These are phyloP conservation scores for Mycena rebaudengoi DNA, from an alignment of 768 basidiomycete species.

Conservation along the genomic window DNA sequence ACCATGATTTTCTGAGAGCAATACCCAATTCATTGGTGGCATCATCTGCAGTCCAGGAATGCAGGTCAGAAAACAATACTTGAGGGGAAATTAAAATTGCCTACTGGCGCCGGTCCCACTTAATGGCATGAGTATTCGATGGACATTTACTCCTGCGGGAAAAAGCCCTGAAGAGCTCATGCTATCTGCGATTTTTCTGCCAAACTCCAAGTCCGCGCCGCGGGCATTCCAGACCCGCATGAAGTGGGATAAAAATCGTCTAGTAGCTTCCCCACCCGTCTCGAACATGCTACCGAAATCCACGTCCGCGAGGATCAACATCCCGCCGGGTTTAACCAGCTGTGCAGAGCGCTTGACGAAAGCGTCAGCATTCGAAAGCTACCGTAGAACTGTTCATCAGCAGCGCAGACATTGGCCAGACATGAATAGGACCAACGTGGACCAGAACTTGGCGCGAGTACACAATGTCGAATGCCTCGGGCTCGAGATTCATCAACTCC, in stretches of 20 bases:
- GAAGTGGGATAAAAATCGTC: background rate
- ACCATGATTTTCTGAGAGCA: background rate
- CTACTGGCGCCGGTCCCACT: background rate
- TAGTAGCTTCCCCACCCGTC: background rate
- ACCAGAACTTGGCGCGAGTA: background rate
- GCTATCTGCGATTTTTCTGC: background rate
- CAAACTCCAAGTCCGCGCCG: background rate
- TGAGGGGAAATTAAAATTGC: background rate
- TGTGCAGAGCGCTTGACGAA: background rate
- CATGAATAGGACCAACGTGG: background rate
- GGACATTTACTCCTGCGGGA: background rate
- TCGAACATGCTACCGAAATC: background rate
- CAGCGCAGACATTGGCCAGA: background rate
- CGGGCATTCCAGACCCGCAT: background rate
- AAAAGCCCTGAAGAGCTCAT: background rate
- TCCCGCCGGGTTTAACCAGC: conserved; percentile 7
- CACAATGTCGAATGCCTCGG: conserved; percentile 2
- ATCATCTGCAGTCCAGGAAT: background rate
- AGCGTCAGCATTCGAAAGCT: background rate
- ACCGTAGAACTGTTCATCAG: too few species aligned
- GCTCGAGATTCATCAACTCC: background rate
- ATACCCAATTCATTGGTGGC: background rate
- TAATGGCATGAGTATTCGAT: background rate
- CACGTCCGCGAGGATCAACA: conserved; percentile 5
- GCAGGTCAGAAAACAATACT: background rate